Evolutionary conservation across 2,329 filamentous ascomycete genomes (phyloP), one percentile per base, ranked within the genome.

Genomic region (Blastomyces emzantsi): DNA sequence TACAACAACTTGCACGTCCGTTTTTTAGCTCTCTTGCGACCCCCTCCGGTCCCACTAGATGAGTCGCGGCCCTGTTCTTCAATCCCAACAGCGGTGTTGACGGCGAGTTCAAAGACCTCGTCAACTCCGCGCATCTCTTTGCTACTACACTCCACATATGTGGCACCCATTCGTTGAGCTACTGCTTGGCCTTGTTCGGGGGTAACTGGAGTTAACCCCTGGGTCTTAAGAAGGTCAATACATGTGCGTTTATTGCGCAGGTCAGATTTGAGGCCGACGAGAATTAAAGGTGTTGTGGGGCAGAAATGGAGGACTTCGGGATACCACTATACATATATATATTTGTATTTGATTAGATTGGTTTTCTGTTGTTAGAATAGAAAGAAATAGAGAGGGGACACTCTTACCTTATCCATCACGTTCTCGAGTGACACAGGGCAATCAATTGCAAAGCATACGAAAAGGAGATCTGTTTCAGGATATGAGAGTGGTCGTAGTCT

Each of bases 241-340:
- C 94, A 97, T 61, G 92, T 93, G 78, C 90, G 89, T 83, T 97
- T 97, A 79, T 88, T 86, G 71, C 94, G 92, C 65, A 99, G 87
- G 77, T 99, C 94, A 30, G 93, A 97, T 79, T 99, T 99, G 73
- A 99, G 87, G 64, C 93, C 94, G 69, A 97, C 90, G 63, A 99
- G 90, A 74, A 99, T 89, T 68, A 99, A 87, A 30, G 94, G 94
- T 1, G 93, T 97, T 72, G 94, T 96, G 19, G 94, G 94, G 79
- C 94, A 97, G 82, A 99, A 99, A 79, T 99, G 94, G 63, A 97
- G 86, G 71, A 99, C 94, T 81, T 99, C 94, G 65, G 94, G 94
- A 73, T 97, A 99, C 94, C 94, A 99, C 94, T 97, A 70, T 62
- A 61, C 11, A 47, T 30, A 25, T 62, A 61, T 19, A 47, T 30